Evolutionary conservation across 352 stramenopile genomes (phyloP).

Genomic region (Elongisporangium senticosum): DNA sequence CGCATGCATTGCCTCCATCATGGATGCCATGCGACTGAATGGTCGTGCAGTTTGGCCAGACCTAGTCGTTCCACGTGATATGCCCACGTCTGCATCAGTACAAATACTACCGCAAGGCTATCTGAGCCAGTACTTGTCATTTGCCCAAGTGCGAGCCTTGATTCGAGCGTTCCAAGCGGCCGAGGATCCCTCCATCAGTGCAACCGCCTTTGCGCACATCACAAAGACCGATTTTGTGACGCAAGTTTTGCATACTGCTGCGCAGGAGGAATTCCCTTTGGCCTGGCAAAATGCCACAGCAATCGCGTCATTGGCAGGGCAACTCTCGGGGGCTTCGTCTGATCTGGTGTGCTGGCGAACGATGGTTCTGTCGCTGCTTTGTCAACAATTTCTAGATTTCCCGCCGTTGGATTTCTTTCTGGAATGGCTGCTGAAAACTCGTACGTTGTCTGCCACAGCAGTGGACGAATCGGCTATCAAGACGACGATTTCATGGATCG

Average conservation of each 20-base stretch:
- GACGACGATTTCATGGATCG: constrained; percentile 9
- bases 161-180: constrained; percentile 7
- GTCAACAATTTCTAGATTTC: constrained; percentile 23
- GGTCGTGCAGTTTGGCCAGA: constrained; percentile 17
- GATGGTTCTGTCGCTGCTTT: constrained; percentile 36
- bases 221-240: constrained; percentile 30
- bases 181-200: constrained; percentile 2
- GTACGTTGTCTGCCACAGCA: neutral
- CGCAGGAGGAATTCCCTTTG: constrained; percentile 22
- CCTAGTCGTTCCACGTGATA: constrained; percentile 1
- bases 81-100: constrained; percentile 4
- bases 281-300: constrained; percentile 27
- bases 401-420: constrained; percentile 22
- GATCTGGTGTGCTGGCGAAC: constrained; percentile 25
- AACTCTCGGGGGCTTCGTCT: constrained; percentile 8
- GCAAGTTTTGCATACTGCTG: constrained; percentile 24
- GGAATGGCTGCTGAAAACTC: constrained; percentile 3
- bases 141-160: constrained; percentile 15
- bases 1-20: constrained; percentile 14
- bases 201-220: constrained; percentile 2
- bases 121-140: constrained; percentile 19
- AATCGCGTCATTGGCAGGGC: constrained; percentile 28
- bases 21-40: constrained; percentile 14
- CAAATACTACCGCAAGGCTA: constrained; percentile 8
- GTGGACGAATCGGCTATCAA: neutral